phyloP scores from a whole-genome alignment of 225 moss, liverwort and hornwort genomes.

The Asterella californica region DNA sequence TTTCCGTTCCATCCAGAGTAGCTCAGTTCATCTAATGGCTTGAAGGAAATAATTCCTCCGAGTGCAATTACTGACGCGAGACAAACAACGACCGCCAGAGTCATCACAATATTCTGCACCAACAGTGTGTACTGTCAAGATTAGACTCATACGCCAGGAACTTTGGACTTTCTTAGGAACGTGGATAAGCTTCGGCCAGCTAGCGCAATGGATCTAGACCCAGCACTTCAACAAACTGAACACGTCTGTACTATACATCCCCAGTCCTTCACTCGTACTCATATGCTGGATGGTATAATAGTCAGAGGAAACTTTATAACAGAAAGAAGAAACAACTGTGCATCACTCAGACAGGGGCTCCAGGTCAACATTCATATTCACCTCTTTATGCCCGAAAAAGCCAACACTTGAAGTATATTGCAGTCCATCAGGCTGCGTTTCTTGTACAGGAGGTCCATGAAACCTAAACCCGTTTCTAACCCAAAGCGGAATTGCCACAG shows the following conservation, averaged over 20 bases:
- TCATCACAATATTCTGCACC: conserved; percentile 79
- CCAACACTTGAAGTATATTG: conserved; percentile 23
- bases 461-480: conserved; percentile 84
- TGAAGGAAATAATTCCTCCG: conserved; percentile 74
- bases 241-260: too few relatives aligned
- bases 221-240: too few relatives aligned
- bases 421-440: conserved; percentile 55
- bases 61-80: conserved; percentile 67
- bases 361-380: not conserved
- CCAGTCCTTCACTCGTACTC: not conserved
- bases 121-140: not conserved
- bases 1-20: conserved; percentile 76
- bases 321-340: too few relatives aligned
- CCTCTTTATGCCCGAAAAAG: conserved; percentile 35
- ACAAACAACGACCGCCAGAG: conserved; percentile 60
- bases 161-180: not conserved
- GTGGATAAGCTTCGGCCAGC: too few relatives aligned
- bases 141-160: not conserved
- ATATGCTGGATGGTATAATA: not conserved
- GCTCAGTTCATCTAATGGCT: conserved; percentile 76
- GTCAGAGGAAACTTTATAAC: not conserved
- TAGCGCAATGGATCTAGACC: too few relatives aligned
- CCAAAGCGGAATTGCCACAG: conserved; percentile 83
- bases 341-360: not conserved
- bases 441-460: conserved; percentile 61